phyloP scores from a whole-genome alignment of 1,284 basidiomycete genomes.

The Moesziomyces globuligerus region DNA sequence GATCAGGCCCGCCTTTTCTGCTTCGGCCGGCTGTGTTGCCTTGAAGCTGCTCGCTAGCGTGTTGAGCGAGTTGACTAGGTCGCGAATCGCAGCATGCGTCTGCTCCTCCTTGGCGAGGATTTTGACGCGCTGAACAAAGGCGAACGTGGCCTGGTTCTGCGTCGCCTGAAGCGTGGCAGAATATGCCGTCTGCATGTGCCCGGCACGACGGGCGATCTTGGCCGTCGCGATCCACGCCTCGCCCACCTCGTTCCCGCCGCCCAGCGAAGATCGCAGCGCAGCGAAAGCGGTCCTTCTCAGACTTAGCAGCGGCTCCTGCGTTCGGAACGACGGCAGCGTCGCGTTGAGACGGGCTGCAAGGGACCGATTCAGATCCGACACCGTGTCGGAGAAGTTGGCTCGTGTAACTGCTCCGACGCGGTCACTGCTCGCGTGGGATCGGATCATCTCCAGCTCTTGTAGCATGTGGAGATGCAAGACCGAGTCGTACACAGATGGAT shows the following conservation, averaged over 20 bases:
- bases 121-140: constrained; percentile 92
- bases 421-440: constrained; percentile 23
- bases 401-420: constrained; percentile 60
- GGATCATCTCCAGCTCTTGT: constrained; percentile 83
- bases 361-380: constrained; percentile 51
- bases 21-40: constrained; percentile 18
- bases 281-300: constrained; percentile 87
- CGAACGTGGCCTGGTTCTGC: constrained; percentile 78
- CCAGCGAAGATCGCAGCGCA: constrained; percentile 23
- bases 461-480: constrained; percentile 86
- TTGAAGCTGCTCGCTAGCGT: constrained; percentile 29
- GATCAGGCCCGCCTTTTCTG: constrained; percentile 18
- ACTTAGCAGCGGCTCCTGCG: constrained; percentile 87
- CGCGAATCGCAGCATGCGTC: constrained; percentile 85
- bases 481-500: constrained; percentile 86
- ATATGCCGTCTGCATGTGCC: constrained; percentile 96
- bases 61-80: constrained; percentile 81
- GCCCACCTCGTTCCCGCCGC: constrained; percentile 68
- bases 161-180: constrained; percentile 92
- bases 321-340: constrained; percentile 90
- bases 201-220: constrained; percentile 93
- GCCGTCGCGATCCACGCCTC: constrained; percentile 84
- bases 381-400: constrained; percentile 64
- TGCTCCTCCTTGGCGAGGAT: constrained; percentile 83
- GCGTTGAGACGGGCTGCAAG: constrained; percentile 77